Conservation (phyloP, 352 stramenopile genomes). For the Pythium diclinum region DNA sequence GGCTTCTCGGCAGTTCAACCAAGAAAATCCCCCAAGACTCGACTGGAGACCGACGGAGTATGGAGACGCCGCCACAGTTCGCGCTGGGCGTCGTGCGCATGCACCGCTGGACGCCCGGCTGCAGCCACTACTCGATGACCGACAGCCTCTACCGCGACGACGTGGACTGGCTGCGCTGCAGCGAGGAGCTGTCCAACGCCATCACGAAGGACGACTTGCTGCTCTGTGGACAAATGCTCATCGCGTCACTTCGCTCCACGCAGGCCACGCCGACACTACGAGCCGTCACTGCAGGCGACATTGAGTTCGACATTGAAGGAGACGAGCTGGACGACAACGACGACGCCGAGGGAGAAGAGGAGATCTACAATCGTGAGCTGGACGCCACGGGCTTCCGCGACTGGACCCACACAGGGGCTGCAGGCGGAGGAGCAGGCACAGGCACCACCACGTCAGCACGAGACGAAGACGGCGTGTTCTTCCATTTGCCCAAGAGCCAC, state of each 20-base stretch:
- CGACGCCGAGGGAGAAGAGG: slow-evolving; percentile 55
- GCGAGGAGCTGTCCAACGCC: slow-evolving; percentile 11
- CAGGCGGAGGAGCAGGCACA: not conserved
- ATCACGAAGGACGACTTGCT: slow-evolving; percentile 27
- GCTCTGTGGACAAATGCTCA: slow-evolving; percentile 25
- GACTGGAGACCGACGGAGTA: not conserved
- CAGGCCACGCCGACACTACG: slow-evolving; percentile 15
- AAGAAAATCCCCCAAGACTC: not conserved
- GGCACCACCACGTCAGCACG: not conserved
- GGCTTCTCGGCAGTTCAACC: slow-evolving; percentile 1
- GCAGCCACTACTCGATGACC: slow-evolving; percentile 24
- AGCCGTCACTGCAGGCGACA: not conserved
- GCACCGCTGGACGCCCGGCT: slow-evolving; percentile 27
- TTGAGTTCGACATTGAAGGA: slow-evolving; percentile 23
- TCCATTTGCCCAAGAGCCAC: slow-evolving; percentile 34
- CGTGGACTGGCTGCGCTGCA: slow-evolving; percentile 32
- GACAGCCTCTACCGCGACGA: slow-evolving; percentile 28
- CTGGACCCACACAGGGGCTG: slow-evolving; percentile 19
- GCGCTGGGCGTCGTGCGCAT: slow-evolving; percentile 29
- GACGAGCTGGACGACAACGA: slow-evolving; percentile 14
- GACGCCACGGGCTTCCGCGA: slow-evolving; percentile 38
- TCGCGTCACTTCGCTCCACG: slow-evolving; percentile 22
- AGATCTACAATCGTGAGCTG: slow-evolving; percentile 69
- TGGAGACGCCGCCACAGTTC: slow-evolving; percentile 26
- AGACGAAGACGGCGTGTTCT: slow-evolving; percentile 42